Evolutionary conservation across 2,329 filamentous ascomycete species (phyloP).

Genomic region (Talaromyces sp.): DNA sequence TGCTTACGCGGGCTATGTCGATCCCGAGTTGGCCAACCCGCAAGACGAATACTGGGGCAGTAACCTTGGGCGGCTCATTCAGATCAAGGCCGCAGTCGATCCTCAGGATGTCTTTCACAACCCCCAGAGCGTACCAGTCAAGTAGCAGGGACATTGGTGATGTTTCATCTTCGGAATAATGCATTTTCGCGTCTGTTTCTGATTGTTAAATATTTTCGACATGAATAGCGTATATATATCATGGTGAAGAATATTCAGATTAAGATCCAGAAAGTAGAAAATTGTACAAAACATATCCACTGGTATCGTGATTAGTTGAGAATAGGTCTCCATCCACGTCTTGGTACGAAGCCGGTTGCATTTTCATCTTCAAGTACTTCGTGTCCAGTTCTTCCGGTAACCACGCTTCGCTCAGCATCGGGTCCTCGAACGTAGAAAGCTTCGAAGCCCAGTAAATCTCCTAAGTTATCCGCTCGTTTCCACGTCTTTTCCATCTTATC

Average conservation of each 20-base stretch:
- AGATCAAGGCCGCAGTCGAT: slow-evolving; percentile 52
- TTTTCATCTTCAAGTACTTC: slow-evolving; percentile 61
- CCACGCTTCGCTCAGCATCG: slow-evolving; percentile 60
- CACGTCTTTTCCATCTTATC: slow-evolving; percentile 21
- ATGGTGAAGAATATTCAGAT: background rate
- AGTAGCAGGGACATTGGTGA: background rate
- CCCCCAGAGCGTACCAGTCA: slow-evolving; percentile 44
- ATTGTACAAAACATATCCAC: background rate
- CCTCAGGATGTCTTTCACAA: slow-evolving; percentile 55
- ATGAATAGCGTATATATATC: background rate
- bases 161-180: background rate
- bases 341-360: slow-evolving; percentile 52
- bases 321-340: slow-evolving; percentile 56
- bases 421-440: slow-evolving; percentile 60
- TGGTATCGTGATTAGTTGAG: slow-evolving; percentile 15
- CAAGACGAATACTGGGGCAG: slow-evolving; percentile 54
- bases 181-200: background rate
- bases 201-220: background rate
- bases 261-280: background rate
- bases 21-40: slow-evolving; percentile 44
- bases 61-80: slow-evolving; percentile 45
- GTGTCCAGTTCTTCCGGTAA: slow-evolving; percentile 57
- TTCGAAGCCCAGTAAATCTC: slow-evolving; percentile 39
- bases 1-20: slow-evolving; percentile 62
- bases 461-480: slow-evolving; percentile 17